Evolutionary conservation across 2,329 filamentous ascomycete species (phyloP).

Genomic region (Chrysoporthe austroafricana): DNA sequence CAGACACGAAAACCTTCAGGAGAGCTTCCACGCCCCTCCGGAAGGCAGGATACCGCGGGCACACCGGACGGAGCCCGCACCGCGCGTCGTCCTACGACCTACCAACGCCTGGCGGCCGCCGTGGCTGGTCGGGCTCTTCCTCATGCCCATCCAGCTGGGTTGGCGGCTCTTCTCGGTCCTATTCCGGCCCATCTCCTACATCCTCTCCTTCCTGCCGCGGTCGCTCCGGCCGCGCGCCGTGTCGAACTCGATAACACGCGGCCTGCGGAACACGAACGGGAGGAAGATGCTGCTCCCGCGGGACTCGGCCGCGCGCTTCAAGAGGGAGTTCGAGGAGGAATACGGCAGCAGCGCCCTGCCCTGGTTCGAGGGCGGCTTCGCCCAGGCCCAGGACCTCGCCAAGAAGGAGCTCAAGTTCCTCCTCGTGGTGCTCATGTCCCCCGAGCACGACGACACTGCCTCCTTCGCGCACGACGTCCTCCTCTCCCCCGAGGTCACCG

Average conservation of each 20-base stretch:
- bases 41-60: conserved; percentile 38
- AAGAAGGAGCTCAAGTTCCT: conserved; percentile 92
- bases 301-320: conserved; percentile 86
- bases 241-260: conserved; percentile 55
- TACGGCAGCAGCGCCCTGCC: conserved; percentile 75
- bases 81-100: conserved; percentile 79
- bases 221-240: conserved; percentile 59
- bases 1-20: conserved; percentile 75
- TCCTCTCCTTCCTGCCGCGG: conserved; percentile 81
- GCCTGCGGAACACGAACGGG: conserved; percentile 65
- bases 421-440: conserved; percentile 83
- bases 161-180: conserved; percentile 72
- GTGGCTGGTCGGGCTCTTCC: conserved; percentile 75
- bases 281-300: conserved; percentile 79
- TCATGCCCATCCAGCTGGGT: conserved; percentile 76
- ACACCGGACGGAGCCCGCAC: conserved; percentile 67
- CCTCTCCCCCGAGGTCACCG: conserved; percentile 72
- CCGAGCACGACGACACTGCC: conserved; percentile 91
- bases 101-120: conserved; percentile 72
- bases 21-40: conserved; percentile 52
- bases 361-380: conserved; percentile 87
- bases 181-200: conserved; percentile 73
- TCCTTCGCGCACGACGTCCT: conserved; percentile 83
- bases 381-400: conserved; percentile 85
- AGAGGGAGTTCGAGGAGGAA: conserved; percentile 92